Base-by-base conservation (phyloP, 1,284 basidiomycete species). In the Boletus semigastroideus region DNA sequence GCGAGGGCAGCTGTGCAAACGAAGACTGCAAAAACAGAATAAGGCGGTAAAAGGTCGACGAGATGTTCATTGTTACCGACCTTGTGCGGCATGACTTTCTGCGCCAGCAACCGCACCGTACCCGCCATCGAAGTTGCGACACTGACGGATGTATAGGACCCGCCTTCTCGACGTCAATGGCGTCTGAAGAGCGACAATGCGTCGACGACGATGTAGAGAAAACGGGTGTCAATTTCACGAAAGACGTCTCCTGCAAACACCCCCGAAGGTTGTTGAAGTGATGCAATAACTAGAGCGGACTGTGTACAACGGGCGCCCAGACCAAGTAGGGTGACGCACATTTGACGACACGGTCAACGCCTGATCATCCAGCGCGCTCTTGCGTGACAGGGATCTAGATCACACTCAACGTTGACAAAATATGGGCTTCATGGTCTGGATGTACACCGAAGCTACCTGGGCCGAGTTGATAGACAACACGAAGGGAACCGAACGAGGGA, bases 61-160 rank as follows among this genome's bases (percentile, higher is more conserved):
- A 13, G 10, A 9, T 28, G 1, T 22, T 11, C 12, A 27, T 28
- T 64, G 9, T 28, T 16, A 20, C 78, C 41, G 51, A 94, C 94
- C 92, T 80, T 95, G 92, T 0, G 81, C 91, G 8, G 94, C 85
- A 72, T 98, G 96, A 58, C 88, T 94, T 73, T 99, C 96, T 1
- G 91, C 93, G 0, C 94, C 96, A 10, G 83, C 78, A 19, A 76
- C 72, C 37, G 79, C 84, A 12, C 96, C 96, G 62, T 97, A 99
- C 0, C 94, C 96, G 4, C 95, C 95, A 67, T 99, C 96, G 66
- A 94, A 96, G 69, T 99, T 99, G 64, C 78, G 80, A 69, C 95
- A 97, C 33, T 79, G 74, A 13, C 75, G 66, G 40, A 99, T 82
- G 69, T 95, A 94, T 4, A 70, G 75, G 8, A 92, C 80, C n/a